Base-by-base conservation (phyloP, 495 filamentous ascomycete species). In the Talaromyces wortmannii region DNA sequence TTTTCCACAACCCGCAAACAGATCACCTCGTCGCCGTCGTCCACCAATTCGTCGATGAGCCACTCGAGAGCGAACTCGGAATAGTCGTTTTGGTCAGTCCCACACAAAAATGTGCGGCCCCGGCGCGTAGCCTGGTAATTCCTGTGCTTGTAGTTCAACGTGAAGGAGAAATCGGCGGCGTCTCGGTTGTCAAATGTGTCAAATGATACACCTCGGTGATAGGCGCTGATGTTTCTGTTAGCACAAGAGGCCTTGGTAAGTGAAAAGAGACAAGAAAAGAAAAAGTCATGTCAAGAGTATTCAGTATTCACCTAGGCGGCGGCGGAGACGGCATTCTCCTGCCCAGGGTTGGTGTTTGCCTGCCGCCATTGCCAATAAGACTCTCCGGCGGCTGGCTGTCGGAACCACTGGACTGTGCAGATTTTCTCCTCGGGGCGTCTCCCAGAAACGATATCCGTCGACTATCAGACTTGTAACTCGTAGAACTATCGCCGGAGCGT, bases 1-100 rank as follows among this genome's bases (percentile, higher is more conserved):
- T 86, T 92, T 61, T 96, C 92, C 42, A 97, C 81, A 6, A 95
- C 94, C 32, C 90, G 80, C 42, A 98, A 79, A 70, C 94, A 98
- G 33, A 98, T 86, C 51, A 98, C 89, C 70, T 97, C 90, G 64
- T 98, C 94, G 10, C 95, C 94, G 68, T 97, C 94, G 62, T 97
- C 92, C 17, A 97, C 92, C 58, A 97, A 76, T 64, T 96, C 91
- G 63, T 95, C 90, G 30, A 98, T 81, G 48, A 97, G 79, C 91
- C 92, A 98, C 65, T 95, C 85, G 11, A 98, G 77, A 7, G 94
- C 94, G 73, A 90, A 95, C 48, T 97, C 91, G 16, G 92, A 96
- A 71, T 97, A 97, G 55, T 90, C 84, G 61, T 97, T 94, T 65
- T 95, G 87, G 68, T 98, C 94, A 31, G 91, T 90, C 2, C 94